These are phyloP conservation scores for Solanum okadae DNA, from an alignment of 257 asterid species.

Conservation along the genomic window DNA sequence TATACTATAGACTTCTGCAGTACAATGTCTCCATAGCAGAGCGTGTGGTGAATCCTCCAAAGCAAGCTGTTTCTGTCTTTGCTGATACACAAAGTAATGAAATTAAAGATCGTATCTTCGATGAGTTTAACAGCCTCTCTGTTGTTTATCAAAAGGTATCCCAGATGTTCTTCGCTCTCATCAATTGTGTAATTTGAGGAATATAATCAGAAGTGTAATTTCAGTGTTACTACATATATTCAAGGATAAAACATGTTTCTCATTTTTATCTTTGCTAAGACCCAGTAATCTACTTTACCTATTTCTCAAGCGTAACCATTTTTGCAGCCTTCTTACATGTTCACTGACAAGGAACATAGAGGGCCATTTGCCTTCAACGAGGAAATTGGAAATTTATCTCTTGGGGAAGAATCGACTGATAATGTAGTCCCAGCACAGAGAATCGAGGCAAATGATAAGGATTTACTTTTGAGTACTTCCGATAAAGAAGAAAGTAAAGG, in stretches of 20 bases:
- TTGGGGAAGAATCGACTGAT: conserved; percentile 51
- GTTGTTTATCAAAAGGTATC: conserved; percentile 92
- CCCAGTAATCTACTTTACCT: background rate
- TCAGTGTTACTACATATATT: background rate
- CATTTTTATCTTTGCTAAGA: background rate
- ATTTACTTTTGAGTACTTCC: conserved; percentile 68
- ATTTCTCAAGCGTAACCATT: background rate
- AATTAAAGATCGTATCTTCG: conserved; percentile 95
- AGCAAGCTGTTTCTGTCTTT: conserved; percentile 99
- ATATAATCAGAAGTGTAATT: background rate
- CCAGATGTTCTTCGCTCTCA: background rate
- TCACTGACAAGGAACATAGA: conserved; percentile 93
- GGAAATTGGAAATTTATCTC: conserved; percentile 64
- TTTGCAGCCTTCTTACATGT: conserved; percentile 97
- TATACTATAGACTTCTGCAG: conserved; percentile 87
- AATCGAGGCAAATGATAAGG: conserved; percentile 88
- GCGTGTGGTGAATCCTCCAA: conserved; percentile 92
- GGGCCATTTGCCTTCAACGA: conserved; percentile 96
- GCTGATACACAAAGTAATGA: conserved; percentile 95
- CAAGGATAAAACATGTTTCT: background rate
- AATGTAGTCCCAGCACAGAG: conserved; percentile 45
- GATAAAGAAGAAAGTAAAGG: conserved; percentile 75
- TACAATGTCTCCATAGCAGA: conserved; percentile 72
- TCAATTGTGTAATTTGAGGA: background rate
- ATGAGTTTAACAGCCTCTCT: conserved; percentile 95